Evolutionary conservation across 441 rosid genomes (phyloP).

Genomic region (Pelargonium citronellum): DNA sequence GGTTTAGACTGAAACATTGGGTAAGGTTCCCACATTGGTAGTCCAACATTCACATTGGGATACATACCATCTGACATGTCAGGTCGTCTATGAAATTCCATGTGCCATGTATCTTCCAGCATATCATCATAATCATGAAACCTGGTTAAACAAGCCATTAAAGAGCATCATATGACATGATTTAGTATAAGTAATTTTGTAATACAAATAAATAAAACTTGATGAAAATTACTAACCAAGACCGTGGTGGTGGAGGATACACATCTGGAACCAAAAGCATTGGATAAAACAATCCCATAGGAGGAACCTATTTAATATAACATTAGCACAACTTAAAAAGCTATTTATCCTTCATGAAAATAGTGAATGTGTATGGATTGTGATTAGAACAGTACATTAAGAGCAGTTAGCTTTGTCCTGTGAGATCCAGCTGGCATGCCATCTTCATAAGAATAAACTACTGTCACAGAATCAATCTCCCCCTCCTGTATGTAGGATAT

Average conservation of each 20-base stretch:
- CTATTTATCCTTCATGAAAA: constrained; percentile 12
- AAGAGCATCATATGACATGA: constrained; percentile 1
- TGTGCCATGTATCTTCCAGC: constrained; percentile 88
- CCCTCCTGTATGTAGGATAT: constrained; percentile 50
- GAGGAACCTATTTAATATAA: constrained; percentile 61
- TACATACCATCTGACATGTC: constrained; percentile 51
- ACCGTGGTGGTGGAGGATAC: constrained; percentile 79
- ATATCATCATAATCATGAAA: constrained; percentile 81
- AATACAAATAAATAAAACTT: constrained; percentile 10
- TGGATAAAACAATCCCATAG: constrained; percentile 94
- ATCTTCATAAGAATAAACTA: constrained; percentile 75
- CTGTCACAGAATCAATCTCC: constrained; percentile 58
- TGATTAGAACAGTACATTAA: constrained; percentile 46
- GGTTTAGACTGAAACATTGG: constrained; percentile 55
- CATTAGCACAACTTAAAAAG: constrained; percentile 1
- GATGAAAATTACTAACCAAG: constrained; percentile 48
- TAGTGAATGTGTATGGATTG: neutral
- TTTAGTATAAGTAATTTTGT: constrained; percentile 12
- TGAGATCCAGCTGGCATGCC: constrained; percentile 69
- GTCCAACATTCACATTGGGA: constrained; percentile 48
- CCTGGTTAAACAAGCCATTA: constrained; percentile 38
- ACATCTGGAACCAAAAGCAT: constrained; percentile 82
- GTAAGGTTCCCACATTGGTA: constrained; percentile 79
- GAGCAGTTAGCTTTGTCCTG: constrained; percentile 77
- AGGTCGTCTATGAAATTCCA: constrained; percentile 74